These are phyloP conservation scores for Xylaria polymorpha DNA, from an alignment of 2,329 filamentous ascomycete species.

Conservation along the genomic window DNA sequence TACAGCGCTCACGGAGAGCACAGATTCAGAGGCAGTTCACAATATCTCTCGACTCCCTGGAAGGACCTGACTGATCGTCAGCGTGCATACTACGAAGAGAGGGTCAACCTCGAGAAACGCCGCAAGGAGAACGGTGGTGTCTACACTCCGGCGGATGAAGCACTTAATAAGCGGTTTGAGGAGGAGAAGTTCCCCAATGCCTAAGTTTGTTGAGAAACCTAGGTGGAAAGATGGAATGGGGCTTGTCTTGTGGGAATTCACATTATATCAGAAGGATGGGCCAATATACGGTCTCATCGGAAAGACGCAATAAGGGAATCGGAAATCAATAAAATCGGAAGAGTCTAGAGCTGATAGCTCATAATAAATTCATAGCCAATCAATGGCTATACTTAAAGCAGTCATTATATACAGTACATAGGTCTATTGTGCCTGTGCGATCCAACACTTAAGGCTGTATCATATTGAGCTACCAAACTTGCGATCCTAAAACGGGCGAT, in stretches of 20 bases:
- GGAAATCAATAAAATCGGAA: not conserved
- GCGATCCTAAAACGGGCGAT: not conserved
- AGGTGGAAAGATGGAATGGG: not conserved
- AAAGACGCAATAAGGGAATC: not conserved
- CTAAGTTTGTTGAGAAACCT: not conserved
- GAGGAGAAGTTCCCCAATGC: not conserved
- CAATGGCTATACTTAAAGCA: not conserved
- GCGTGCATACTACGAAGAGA: not conserved
- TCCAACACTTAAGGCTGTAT: not conserved
- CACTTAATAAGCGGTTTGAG: constrained; percentile 1
- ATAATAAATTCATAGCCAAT: not conserved
- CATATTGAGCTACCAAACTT: not conserved
- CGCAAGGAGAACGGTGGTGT: not conserved
- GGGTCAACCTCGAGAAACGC: not conserved
- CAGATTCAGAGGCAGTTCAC: not conserved
- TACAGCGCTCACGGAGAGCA: constrained; percentile 2
- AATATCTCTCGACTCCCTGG: constrained; percentile 9
- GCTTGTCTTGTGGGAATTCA: not conserved
- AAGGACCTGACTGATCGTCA: not conserved
- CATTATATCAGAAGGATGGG: not conserved
- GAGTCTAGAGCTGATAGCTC: not conserved
- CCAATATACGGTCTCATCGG: not conserved
- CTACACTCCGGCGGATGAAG: constrained; percentile 4
- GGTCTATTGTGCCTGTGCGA: not conserved
- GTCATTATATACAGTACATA: not conserved